Evolutionary conservation across 2,329 filamentous ascomycete genomes (phyloP).

Genomic region (Penicillium sp.): DNA sequence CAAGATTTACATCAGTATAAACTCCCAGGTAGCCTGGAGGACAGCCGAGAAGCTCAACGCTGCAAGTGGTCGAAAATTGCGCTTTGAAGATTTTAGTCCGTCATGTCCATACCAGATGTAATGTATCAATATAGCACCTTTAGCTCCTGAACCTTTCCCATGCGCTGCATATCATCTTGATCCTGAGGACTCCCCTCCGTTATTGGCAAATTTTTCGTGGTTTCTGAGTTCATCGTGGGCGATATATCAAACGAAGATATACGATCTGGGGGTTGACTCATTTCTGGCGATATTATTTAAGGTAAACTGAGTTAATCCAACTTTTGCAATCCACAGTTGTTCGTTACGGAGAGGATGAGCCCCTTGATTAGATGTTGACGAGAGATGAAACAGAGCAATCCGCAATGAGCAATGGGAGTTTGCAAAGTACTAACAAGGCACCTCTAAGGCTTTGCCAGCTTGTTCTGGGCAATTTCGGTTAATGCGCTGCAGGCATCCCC

Average conservation of each 20-base stretch:
- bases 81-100: constrained; percentile 12
- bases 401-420: neutral
- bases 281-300: neutral
- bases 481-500: neutral
- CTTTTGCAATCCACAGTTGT: neutral
- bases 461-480: neutral
- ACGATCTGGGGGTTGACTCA: neutral
- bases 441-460: neutral
- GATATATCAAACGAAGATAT: neutral
- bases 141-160: constrained; percentile 34
- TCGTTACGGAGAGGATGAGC: neutral
- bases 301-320: neutral
- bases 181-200: constrained; percentile 21
- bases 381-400: neutral
- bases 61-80: constrained; percentile 32
- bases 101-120: neutral
- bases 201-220: neutral
- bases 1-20: constrained; percentile 30
- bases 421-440: neutral
- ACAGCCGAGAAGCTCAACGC: constrained; percentile 35
- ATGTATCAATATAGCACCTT: constrained; percentile 18
- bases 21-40: constrained; percentile 36
- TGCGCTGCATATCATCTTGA: constrained; percentile 31
- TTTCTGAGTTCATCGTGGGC: constrained; percentile 6
- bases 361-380: neutral